Evolutionary conservation across 805 yeast genomes (phyloP).

Genomic region (Metschnikowia baotianmanensis): DNA sequence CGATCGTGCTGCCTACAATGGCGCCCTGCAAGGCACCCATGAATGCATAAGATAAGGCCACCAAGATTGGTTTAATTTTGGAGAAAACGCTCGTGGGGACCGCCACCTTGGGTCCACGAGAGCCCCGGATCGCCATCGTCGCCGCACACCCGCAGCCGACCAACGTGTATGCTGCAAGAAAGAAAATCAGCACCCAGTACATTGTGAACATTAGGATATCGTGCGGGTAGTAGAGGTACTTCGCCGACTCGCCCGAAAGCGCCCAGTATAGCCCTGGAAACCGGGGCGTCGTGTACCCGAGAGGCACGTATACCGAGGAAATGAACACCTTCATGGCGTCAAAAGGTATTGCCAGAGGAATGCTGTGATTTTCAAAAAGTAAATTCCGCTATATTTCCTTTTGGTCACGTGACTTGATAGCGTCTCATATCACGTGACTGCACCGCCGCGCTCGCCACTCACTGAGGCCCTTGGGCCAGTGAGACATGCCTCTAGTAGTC

Average conservation of each 20-base stretch:
- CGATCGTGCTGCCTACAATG: slow-evolving; percentile 71
- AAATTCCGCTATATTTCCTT: no score
- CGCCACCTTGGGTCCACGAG: slow-evolving; percentile 14
- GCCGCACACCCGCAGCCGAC: slow-evolving; percentile 61
- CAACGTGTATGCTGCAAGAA: slow-evolving; percentile 55
- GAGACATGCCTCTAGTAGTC: background rate
- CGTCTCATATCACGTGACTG: slow-evolving; percentile 1
- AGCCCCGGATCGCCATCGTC: slow-evolving; percentile 23
- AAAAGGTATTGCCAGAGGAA: background rate
- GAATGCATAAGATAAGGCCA: slow-evolving; percentile 46
- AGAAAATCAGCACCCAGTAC: slow-evolving; percentile 75
- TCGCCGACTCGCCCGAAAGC: slow-evolving; percentile 39
- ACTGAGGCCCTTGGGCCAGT: background rate
- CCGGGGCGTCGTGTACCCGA: slow-evolving; percentile 74
- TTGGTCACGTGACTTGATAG: background rate
- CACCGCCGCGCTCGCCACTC: slow-evolving; percentile 10
- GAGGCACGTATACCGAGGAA: slow-evolving; percentile 59
- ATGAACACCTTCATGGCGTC: slow-evolving; percentile 27
- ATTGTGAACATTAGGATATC: slow-evolving; percentile 86
- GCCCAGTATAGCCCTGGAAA: slow-evolving; percentile 88
- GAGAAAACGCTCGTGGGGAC: slow-evolving; percentile 2
- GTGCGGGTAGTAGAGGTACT: slow-evolving; percentile 61
- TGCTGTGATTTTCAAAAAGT: no score
- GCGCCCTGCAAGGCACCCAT: slow-evolving; percentile 66
- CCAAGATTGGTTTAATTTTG: slow-evolving; percentile 32